A percentile compares a stretch with the other conserved stretches of the same genome.
These are phyloP conservation scores for Starmerella roubikii DNA, from an alignment of 805 yeast species.

Conservation along the genomic window DNA sequence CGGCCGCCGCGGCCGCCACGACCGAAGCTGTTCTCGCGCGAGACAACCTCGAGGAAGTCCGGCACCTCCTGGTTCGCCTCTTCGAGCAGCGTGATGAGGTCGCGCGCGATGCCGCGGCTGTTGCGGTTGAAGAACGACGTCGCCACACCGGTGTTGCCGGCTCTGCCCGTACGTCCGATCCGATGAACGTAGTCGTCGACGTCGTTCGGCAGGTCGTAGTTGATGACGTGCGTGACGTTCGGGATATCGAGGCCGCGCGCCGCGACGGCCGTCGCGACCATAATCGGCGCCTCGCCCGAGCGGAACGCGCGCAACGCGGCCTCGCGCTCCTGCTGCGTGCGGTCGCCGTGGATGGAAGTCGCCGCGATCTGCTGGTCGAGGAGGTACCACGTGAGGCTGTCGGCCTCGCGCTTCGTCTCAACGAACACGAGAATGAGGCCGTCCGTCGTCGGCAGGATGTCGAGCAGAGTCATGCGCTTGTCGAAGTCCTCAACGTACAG, in stretches of 20 bases:
- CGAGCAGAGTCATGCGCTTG: conserved; percentile 79
- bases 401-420: conserved; percentile 87
- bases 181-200: conserved; percentile 95
- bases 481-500: conserved; percentile 82
- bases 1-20: conserved; percentile 42
- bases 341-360: conserved; percentile 92
- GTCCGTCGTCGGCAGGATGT: conserved; percentile 48
- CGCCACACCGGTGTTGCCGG: conserved; percentile 93
- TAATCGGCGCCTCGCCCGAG: conserved; percentile 86
- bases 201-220: conserved; percentile 88
- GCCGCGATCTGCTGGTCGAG: conserved; percentile 86
- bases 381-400: conserved; percentile 83
- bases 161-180: conserved; percentile 98
- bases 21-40: conserved; percentile 57
- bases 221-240: conserved; percentile 86
- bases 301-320: conserved; percentile 71
- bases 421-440: conserved; percentile 90
- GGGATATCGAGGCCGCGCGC: conserved; percentile 96
- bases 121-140: conserved; percentile 97
- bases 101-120: conserved; percentile 79
- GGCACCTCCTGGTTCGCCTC: conserved; percentile 99
- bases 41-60: conserved; percentile 61
- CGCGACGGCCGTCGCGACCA: conserved; percentile 90
- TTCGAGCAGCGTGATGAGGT: conserved; percentile 66
- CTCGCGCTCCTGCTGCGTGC: conserved; percentile 79